phyloP scores from a whole-genome alignment of 2,329 filamentous ascomycete genomes.

The Neodidymelliopsis sp. region DNA sequence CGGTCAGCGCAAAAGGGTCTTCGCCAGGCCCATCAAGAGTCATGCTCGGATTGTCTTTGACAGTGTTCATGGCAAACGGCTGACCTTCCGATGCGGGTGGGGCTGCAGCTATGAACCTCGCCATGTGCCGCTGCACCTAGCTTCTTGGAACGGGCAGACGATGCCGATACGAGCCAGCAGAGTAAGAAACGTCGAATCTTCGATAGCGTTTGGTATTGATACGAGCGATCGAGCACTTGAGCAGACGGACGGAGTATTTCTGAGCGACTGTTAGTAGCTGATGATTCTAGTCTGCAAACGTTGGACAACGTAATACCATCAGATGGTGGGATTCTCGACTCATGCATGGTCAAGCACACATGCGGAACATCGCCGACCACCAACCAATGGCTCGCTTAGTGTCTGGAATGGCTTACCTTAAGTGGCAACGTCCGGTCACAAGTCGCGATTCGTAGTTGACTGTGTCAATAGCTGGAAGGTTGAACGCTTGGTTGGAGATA shows the following conservation, averaged over 20 bases:
- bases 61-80: conserved; percentile 2
- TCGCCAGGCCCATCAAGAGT: not conserved
- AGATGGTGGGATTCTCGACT: not conserved
- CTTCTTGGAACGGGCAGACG: conserved; percentile 1
- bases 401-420: conserved; percentile 28
- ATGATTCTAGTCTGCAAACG: not conserved
- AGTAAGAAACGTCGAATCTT: not conserved
- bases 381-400: conserved; percentile 22
- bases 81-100: not conserved
- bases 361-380: conserved; percentile 4
- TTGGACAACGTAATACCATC: not conserved
- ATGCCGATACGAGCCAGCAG: not conserved
- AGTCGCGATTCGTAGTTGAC: not conserved
- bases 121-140: conserved; percentile 11
- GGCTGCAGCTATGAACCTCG: conserved; percentile 5
- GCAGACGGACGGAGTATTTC: not conserved
- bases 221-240: not conserved
- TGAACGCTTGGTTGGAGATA: not conserved
- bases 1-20: conserved; percentile 5
- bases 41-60: not conserved
- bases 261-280: conserved; percentile 6
- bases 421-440: conserved; percentile 11
- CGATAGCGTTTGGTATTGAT: not conserved
- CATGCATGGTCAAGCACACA: conserved; percentile 6
- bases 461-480: not conserved